A percentile compares a stretch with the other conserved stretches of the same genome.
Evolutionary conservation across 495 filamentous ascomycete genomes (phyloP).

Genomic region (Massariosphaeria phaeospora): DNA sequence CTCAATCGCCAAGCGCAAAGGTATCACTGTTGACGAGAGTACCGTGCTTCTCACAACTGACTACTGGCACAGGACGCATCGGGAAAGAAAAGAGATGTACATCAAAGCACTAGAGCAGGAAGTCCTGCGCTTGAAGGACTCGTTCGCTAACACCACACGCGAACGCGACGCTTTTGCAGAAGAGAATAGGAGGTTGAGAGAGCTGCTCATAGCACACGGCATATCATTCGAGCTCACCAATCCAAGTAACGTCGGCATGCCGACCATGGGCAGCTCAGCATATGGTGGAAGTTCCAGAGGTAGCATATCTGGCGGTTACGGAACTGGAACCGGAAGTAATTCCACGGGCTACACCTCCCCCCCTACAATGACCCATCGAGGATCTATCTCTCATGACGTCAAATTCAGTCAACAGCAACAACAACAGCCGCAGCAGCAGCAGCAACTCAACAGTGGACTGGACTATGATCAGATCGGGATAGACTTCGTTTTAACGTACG

Average conservation of each 20-base stretch:
- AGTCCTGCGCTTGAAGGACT: conserved; percentile 66
- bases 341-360: conserved; percentile 42
- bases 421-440: conserved; percentile 15
- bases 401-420: background rate
- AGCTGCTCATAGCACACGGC: conserved; percentile 67
- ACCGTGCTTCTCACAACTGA: background rate
- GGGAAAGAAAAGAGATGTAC: conserved; percentile 93
- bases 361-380: conserved; percentile 24
- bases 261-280: conserved; percentile 30
- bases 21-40: conserved; percentile 45
- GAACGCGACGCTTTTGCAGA: conserved; percentile 63
- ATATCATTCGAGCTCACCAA: conserved; percentile 50
- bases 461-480: conserved; percentile 88
- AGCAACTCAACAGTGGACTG: conserved; percentile 38
- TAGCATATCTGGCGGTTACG: conserved; percentile 57
- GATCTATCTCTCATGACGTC: no score
- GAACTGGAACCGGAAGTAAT: conserved; percentile 42
- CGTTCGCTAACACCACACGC: conserved; percentile 55
- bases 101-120: conserved; percentile 91
- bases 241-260: conserved; percentile 25
- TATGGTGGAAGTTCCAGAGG: conserved; percentile 41
- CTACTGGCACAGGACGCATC: conserved; percentile 64
- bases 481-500: conserved; percentile 95
- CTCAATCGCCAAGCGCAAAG: conserved; percentile 93
- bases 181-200: conserved; percentile 74